Base-by-base conservation (phyloP, 1,284 basidiomycete genomes). In the Testicularia cyperi region DNA sequence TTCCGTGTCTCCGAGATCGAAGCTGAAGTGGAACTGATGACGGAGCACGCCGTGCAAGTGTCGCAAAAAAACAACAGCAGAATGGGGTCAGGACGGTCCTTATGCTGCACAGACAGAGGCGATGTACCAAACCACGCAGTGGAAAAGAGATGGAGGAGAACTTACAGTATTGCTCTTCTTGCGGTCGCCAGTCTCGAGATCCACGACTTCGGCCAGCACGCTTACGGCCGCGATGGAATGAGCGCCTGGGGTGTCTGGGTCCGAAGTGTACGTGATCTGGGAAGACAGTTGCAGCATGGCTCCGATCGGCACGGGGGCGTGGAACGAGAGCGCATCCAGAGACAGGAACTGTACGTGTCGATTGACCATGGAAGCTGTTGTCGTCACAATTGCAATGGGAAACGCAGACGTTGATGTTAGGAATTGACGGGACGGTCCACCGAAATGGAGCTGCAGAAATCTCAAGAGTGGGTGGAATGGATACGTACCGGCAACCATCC, bases 271-370 rank as follows among this genome's bases (percentile, higher is more conserved):
- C 19, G 52, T 53, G 28, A 72, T 53, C n/a, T 66, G 65, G 9
- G 70, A 61, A 6, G 68, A 64, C 34, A 70, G 49, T 19, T 55
- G 55, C 3, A 72, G 61, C 41, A 72, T 55, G 10, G 68, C 58
- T 4, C 70, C 70, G 25, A 72, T 70, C n/a, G 65, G 64, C 6
- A 72, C 70, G 20, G 70, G 70, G 5, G 63, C 44, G 39, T 70
- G 70, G 55, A 72, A 72, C 15, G 56, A 52, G 26, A 72, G 54
- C 5, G 48, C 61, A 22, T 78, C 77, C 15, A 78, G 64, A 5
- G 78, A 65, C 6, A 78, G 51, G 49, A 78, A 78, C 13, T 64
- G 67, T 13, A 78, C 77, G 8, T 72, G 69, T 6, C 62, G 54
- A 6, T 73, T 63, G 19, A 70, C 68, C 39, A 78, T 69, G 4